Conservation (phyloP, 257 asterid genomes). For the Forsythia suspensa region DNA sequence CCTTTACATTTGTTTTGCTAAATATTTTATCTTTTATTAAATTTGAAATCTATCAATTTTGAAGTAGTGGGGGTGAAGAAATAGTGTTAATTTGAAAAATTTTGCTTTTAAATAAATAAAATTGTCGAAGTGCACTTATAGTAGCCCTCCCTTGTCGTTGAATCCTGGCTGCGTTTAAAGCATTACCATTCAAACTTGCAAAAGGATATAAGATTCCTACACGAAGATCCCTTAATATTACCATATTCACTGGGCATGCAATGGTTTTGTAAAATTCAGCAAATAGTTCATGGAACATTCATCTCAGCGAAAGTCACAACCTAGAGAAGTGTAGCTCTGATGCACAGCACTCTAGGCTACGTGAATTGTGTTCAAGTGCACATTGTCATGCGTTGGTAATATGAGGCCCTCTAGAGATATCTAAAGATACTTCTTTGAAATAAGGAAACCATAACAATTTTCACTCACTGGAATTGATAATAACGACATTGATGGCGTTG, state of each 20-base stretch:
- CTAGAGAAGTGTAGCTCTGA: constrained; percentile 3
- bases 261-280: background rate
- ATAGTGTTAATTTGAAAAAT: background rate
- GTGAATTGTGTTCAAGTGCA: constrained; percentile 4
- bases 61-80: background rate
- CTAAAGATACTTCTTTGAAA: background rate
- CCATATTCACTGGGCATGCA: background rate
- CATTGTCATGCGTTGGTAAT: constrained; percentile 4
- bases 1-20: background rate
- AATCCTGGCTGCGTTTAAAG: background rate
- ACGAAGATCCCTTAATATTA: background rate
- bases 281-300: background rate
- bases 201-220: background rate
- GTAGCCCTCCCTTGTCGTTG: background rate
- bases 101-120: background rate
- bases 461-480: constrained; percentile 76
- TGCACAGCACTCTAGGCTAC: background rate
- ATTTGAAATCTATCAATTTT: background rate
- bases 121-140: background rate
- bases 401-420: constrained; percentile 7
- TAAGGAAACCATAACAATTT: constrained; percentile 9
- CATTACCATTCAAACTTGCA: background rate
- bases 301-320: background rate
- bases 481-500: constrained; percentile 58
- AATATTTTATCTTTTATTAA: background rate